Evolutionary conservation across 208 protist genomes (phyloP).

Genomic region (Endotrypanum monterogeii): DNA sequence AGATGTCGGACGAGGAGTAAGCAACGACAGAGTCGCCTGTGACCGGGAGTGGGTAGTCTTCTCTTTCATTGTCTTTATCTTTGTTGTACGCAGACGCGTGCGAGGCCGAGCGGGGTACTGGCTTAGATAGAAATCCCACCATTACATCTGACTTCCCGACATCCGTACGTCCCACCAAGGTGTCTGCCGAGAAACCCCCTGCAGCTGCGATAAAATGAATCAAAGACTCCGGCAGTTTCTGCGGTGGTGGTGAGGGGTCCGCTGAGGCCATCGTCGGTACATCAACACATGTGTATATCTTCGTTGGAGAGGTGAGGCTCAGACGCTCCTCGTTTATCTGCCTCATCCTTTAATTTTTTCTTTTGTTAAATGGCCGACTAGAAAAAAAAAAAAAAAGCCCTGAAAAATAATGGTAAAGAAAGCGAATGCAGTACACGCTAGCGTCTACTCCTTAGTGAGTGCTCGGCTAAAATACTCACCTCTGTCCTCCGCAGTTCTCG

Average conservation of each 20-base stretch:
- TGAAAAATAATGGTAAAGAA: background rate
- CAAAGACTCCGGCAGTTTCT: background rate
- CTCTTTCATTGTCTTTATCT: background rate
- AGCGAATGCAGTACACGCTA: background rate
- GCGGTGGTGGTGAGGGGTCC: background rate
- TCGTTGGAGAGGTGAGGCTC: background rate
- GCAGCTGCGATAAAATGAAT: background rate
- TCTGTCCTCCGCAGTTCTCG: background rate
- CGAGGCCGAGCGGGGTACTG: background rate
- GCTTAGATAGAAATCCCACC: background rate
- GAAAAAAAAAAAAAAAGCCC: background rate
- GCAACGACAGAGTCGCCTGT: background rate
- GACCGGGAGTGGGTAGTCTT: background rate
- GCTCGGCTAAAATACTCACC: background rate
- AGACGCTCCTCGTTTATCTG: background rate
- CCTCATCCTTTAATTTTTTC: background rate
- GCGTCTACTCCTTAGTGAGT: background rate
- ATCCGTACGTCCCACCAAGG: background rate
- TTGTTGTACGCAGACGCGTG: background rate
- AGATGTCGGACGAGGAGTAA: slow-evolving; percentile 26
- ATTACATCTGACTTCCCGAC: background rate
- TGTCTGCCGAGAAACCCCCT: background rate
- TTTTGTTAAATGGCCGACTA: too few species aligned
- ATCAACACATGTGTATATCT: background rate
- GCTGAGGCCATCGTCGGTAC: background rate